Conservation (phyloP, 768 basidiomycete genomes). For the Agaricus blazei region DNA sequence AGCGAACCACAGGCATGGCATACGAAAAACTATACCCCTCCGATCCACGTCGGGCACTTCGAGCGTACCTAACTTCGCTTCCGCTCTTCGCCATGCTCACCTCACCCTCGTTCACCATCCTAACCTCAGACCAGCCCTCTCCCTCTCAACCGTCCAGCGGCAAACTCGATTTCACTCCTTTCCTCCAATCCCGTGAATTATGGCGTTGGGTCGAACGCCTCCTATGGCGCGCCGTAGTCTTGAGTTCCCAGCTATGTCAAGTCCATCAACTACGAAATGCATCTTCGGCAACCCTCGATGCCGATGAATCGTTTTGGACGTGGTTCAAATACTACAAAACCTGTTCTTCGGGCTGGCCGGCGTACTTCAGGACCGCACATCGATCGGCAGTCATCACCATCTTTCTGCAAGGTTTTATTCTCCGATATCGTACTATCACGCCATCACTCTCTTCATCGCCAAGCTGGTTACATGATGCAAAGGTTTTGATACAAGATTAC, state of each 20-base stretch:
- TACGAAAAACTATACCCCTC: constrained; percentile 54
- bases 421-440: constrained; percentile 31
- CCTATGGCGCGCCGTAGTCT: constrained; percentile 72
- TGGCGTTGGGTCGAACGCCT: constrained; percentile 84
- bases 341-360: constrained; percentile 69
- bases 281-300: constrained; percentile 1
- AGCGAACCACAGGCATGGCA: constrained; percentile 58
- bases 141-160: constrained; percentile 21
- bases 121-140: constrained; percentile 36
- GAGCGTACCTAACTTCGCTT: constrained; percentile 48
- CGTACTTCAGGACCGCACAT: constrained; percentile 72
- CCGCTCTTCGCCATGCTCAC: constrained; percentile 48
- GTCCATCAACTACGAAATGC: constrained; percentile 25
- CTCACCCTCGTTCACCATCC: constrained; percentile 23
- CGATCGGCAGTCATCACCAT: constrained; percentile 65
- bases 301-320: constrained; percentile 45
- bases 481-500: constrained; percentile 67
- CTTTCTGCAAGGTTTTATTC: constrained; percentile 67
- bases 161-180: constrained; percentile 47
- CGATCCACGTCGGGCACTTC: constrained; percentile 46
- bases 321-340: constrained; percentile 57
- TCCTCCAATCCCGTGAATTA: constrained; percentile 70
- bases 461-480: constrained; percentile 61
- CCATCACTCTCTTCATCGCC: constrained; percentile 25
- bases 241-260: constrained; percentile 47